Evolutionary conservation across 768 basidiomycete species (phyloP).

Genomic region (Amanita pseudoporphyria): DNA sequence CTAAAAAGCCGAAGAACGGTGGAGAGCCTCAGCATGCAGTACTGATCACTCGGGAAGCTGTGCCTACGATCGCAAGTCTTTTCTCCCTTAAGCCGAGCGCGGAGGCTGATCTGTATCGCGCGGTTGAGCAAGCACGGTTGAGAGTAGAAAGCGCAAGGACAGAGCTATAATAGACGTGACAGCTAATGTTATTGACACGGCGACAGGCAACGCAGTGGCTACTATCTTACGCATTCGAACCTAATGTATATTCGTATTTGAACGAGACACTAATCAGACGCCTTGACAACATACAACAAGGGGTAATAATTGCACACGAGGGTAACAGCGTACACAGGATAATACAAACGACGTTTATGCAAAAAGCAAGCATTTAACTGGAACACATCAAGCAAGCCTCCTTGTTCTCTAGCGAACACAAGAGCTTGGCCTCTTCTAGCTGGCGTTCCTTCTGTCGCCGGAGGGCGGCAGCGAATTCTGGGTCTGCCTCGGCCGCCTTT

Average conservation of each 20-base stretch:
- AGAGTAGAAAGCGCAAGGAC: constrained; percentile 18
- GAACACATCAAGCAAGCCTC: constrained; percentile 93
- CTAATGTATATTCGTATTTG: too few relatives aligned
- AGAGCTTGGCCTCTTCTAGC: constrained; percentile 69
- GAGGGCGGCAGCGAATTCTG: constrained; percentile 76
- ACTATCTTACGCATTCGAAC: too few relatives aligned
- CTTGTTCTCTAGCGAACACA: constrained; percentile 88
- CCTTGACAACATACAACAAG: not conserved
- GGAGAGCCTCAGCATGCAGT: constrained; percentile 19
- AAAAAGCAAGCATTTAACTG: constrained; percentile 34
- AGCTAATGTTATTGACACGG: not conserved
- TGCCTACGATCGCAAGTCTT: constrained; percentile 38
- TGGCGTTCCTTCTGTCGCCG: constrained; percentile 62
- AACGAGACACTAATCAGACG: too few relatives aligned
- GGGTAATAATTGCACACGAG: not conserved
- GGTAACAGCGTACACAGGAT: not conserved
- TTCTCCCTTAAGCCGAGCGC: constrained; percentile 37
- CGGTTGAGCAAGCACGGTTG: constrained; percentile 47
- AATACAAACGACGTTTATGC: not conserved
- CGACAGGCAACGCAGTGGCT: not conserved
- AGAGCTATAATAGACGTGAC: constrained; percentile 1
- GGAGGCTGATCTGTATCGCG: constrained; percentile 47
- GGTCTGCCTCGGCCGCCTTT: constrained; percentile 47
- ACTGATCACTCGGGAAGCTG: constrained; percentile 41
- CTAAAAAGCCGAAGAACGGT: constrained; percentile 7